These are phyloP conservation scores for Pascua sp. DNA, from an alignment of 1,284 basidiomycete genomes.

Conservation along the genomic window DNA sequence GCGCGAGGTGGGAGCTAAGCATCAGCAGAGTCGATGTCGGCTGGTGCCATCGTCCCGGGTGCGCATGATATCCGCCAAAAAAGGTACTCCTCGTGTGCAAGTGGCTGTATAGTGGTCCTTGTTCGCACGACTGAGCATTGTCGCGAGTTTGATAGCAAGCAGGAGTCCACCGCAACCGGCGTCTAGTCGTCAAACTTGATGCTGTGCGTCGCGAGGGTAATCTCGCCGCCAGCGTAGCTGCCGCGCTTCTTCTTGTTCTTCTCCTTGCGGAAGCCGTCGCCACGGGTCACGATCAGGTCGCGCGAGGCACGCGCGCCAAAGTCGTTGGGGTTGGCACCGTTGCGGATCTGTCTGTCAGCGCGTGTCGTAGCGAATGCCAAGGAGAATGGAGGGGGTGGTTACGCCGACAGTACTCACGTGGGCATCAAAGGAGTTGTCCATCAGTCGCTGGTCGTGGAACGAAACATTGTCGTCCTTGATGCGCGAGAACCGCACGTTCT, in stretches of 20 bases:
- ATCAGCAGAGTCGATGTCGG: too few relatives aligned
- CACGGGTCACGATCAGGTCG: slow-evolving; percentile 88
- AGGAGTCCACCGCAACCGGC: neutral
- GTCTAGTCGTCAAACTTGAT: slow-evolving; percentile 66
- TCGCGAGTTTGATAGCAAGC: too few relatives aligned
- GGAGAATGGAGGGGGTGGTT: neutral
- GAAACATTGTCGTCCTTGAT: slow-evolving; percentile 67
- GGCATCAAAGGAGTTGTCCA: slow-evolving; percentile 77
- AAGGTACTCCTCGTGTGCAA: too few relatives aligned
- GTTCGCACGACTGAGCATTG: too few relatives aligned
- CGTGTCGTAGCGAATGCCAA: neutral
- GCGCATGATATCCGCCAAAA: too few relatives aligned
- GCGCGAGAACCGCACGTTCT: slow-evolving; percentile 67
- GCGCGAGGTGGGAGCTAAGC: too few relatives aligned
- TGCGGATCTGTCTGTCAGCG: slow-evolving; percentile 53
- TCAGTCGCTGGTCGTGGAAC: slow-evolving; percentile 60
- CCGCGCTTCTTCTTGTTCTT: slow-evolving; percentile 99
- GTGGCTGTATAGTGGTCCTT: too few relatives aligned
- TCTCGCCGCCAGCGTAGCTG: slow-evolving; percentile 85
- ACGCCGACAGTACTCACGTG: slow-evolving; percentile 57
- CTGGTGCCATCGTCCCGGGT: too few relatives aligned
- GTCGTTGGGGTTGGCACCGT: slow-evolving; percentile 59
- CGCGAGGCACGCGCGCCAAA: slow-evolving; percentile 81
- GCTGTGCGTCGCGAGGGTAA: slow-evolving; percentile 78
- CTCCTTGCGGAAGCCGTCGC: slow-evolving; percentile 93